Conservation (phyloP, 192 early-diverging fungal species). For the Glomus cerebriforme region DNA sequence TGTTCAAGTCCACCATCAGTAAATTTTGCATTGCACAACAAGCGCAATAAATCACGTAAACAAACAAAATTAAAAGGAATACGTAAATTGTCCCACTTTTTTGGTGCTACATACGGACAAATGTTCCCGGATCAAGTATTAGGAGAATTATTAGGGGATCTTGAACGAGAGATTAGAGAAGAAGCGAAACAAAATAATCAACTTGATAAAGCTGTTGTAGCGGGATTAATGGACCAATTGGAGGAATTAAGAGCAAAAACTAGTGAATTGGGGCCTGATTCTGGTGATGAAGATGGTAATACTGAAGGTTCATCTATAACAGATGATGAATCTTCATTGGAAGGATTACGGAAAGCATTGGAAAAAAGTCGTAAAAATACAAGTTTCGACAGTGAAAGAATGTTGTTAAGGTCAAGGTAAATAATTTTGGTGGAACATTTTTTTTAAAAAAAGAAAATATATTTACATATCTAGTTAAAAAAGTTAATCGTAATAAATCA, state of each 20-base stretch:
- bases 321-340: not conserved
- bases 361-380: not conserved
- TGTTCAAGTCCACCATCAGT: not conserved
- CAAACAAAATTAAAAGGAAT: slow-evolving; percentile 13
- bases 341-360: not conserved
- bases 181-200: slow-evolving; percentile 16
- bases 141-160: slow-evolving; percentile 24
- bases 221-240: slow-evolving; percentile 27
- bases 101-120: slow-evolving; percentile 30
- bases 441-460: too few relatives aligned
- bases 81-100: slow-evolving; percentile 29
- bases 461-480: too few relatives aligned
- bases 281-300: not conserved
- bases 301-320: not conserved
- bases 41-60: not conserved
- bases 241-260: slow-evolving; percentile 19
- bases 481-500: too few relatives aligned
- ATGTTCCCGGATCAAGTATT: slow-evolving; percentile 31
- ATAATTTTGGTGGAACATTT: too few relatives aligned
- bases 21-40: not conserved
- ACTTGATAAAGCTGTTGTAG: slow-evolving; percentile 17
- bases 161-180: slow-evolving; percentile 30
- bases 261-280: slow-evolving; percentile 13
- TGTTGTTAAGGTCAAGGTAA: not conserved
- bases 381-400: not conserved